Evolutionary conservation across 371 early-diverging fungal species (phyloP).

Genomic region (Rhizopus sp.): DNA sequence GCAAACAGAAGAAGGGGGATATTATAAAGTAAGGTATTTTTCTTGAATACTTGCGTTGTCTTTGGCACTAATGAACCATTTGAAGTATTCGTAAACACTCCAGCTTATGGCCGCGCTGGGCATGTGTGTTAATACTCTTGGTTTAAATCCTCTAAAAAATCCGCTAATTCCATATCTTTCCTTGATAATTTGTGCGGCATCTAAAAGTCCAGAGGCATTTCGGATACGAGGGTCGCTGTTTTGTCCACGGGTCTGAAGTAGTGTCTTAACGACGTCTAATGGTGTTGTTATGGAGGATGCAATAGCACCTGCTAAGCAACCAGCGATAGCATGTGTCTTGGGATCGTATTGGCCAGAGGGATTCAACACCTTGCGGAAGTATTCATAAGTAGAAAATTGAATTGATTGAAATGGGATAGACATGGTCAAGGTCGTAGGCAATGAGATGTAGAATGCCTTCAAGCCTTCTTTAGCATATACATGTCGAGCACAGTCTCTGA

Average conservation of each 20-base stretch:
- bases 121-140: constrained; percentile 82
- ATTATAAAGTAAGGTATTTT: constrained; percentile 10
- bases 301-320: constrained; percentile 85
- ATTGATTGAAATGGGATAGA: constrained; percentile 90
- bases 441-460: constrained; percentile 86
- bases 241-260: constrained; percentile 86
- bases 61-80: constrained; percentile 58
- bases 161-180: constrained; percentile 71
- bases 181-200: constrained; percentile 75
- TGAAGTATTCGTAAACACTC: constrained; percentile 87
- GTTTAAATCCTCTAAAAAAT: constrained; percentile 75
- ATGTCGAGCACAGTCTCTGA: constrained; percentile 65
- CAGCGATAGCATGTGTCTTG: constrained; percentile 77
- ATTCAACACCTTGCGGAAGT: constrained; percentile 77
- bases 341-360: constrained; percentile 80
- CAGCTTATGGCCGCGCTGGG: constrained; percentile 93
- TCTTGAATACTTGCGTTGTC: constrained; percentile 7
- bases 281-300: constrained; percentile 89
- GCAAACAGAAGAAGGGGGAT: background rate
- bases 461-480: constrained; percentile 78
- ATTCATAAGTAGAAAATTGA: constrained; percentile 91
- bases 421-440: constrained; percentile 90
- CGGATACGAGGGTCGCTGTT: constrained; percentile 66
- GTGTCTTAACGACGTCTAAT: constrained; percentile 88
- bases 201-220: constrained; percentile 64